A percentile compares a stretch with the other conserved stretches of the same genome.
These are phyloP conservation scores for Leccinum broughii DNA, from an alignment of 768 basidiomycete genomes.

Conservation along the genomic window DNA sequence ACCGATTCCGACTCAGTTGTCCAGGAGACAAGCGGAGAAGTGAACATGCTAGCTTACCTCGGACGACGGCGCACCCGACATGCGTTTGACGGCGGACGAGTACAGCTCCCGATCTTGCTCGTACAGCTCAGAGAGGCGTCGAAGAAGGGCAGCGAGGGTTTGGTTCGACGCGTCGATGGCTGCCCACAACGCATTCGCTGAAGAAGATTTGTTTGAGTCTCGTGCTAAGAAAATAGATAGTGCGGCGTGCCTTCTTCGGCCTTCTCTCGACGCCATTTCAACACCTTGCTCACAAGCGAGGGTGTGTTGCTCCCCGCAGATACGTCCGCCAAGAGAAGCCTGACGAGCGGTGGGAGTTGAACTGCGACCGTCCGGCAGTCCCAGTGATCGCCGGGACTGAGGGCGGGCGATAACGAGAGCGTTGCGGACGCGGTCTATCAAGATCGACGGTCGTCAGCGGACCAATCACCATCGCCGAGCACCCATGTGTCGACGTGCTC, in stretches of 20 bases:
- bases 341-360: conserved; percentile 77
- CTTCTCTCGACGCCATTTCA: conserved; percentile 81
- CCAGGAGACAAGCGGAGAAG: background rate
- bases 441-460: background rate
- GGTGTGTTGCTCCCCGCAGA: conserved; percentile 97
- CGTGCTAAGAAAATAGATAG: background rate
- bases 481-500: conserved; percentile 4
- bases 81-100: conserved; percentile 56
- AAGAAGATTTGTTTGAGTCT: background rate
- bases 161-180: conserved; percentile 63
- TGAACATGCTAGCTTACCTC: conserved; percentile 44
- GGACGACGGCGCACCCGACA: conserved; percentile 55
- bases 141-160: conserved; percentile 52
- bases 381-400: conserved; percentile 63
- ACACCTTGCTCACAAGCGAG: conserved; percentile 86
- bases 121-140: conserved; percentile 50
- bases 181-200: conserved; percentile 68
- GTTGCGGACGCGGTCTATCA: conserved; percentile 16
- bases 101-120: conserved; percentile 51
- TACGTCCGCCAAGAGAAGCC: conserved; percentile 92
- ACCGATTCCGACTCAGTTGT: background rate
- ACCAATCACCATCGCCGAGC: background rate
- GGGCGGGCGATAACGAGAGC: conserved; percentile 48
- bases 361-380: conserved; percentile 69
- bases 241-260: conserved; percentile 48